Evolutionary conservation across 345 rosid genomes (phyloP), one percentile per base, ranked within the genome.

Genomic region (Murraya koenigii): DNA sequence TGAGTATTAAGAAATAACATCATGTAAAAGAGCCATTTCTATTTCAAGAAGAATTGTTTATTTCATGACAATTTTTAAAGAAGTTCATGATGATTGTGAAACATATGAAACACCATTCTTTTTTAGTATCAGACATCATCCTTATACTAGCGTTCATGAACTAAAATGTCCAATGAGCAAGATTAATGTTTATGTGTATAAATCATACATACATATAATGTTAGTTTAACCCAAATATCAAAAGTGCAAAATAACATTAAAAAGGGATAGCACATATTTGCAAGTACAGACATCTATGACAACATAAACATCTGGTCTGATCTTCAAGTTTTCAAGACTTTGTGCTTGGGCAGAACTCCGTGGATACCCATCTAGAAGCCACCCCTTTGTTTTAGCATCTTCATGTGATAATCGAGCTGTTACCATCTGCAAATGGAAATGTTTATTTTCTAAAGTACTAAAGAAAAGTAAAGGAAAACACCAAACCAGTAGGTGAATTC

Each of bases 351-450:
- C 76, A 76, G 75, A 84, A 84, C 86, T 92, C 79, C 96, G 77
- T 41, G 98, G 99, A 80, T 87, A 93, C 39, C 99, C 99, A 87
- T 95, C 98, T 20, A 93, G 91, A 85, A 93, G 98, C 99, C 99
- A 95, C 60, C 98, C 98, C 22, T 79, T 86, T 76, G 85, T 84
- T 86, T 86, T 90, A 72, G 87, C 93, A 84, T 95, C 98, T 82
- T 88, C 85, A 26, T 77, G 85, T 7, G 93, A 85, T 80, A 94
- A 79, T 70, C 95, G 81, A 66, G 80, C 79, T 4, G 85, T 84
- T 77, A 91, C 93, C 94, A 93, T 91, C 96, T 93, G 68, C 36
- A 79, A 62, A 80, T 64, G 20, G 77, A 73, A 72, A 83, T 13
- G 13, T 15, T 22, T 76, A 38, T 55, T 32, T 63, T 65, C 30